Evolutionary conservation across 257 asterid species (phyloP).

Genomic region (Avicennia marina): DNA sequence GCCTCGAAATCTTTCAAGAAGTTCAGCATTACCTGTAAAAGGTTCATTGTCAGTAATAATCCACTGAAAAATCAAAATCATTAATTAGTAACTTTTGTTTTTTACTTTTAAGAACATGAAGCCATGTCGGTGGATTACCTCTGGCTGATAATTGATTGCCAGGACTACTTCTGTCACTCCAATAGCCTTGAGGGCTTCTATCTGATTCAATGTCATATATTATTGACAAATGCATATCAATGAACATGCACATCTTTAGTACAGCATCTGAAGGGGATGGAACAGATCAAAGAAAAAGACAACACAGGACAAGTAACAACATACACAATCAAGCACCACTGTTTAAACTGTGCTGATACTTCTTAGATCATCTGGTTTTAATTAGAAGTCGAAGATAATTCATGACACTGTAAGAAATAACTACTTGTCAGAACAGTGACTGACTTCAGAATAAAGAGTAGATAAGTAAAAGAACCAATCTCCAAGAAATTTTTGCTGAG

Average conservation of each 20-base stretch:
- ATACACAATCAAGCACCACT: too few species aligned
- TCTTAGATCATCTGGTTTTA: too few species aligned
- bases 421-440: neutral
- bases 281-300: neutral
- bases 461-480: neutral
- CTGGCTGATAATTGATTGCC: conserved; percentile 90
- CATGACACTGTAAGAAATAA: neutral
- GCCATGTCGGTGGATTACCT: conserved; percentile 34
- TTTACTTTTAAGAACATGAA: neutral
- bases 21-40: conserved; percentile 72
- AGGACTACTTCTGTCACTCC: conserved; percentile 87
- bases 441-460: neutral
- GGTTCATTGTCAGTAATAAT: conserved; percentile 5
- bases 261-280: neutral
- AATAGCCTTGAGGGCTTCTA: conserved; percentile 75
- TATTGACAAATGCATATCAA: neutral
- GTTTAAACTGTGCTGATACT: too few species aligned
- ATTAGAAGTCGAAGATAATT: neutral
- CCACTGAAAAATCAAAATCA: neutral
- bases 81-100: neutral
- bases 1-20: conserved; percentile 78
- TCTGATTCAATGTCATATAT: conserved; percentile 34
- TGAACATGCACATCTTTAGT: conserved; percentile 7
- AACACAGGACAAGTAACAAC: too few species aligned
- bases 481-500: neutral